These are phyloP conservation scores for Tremella mesenterica DNA, from an alignment of 768 basidiomycete species.

Conservation along the genomic window DNA sequence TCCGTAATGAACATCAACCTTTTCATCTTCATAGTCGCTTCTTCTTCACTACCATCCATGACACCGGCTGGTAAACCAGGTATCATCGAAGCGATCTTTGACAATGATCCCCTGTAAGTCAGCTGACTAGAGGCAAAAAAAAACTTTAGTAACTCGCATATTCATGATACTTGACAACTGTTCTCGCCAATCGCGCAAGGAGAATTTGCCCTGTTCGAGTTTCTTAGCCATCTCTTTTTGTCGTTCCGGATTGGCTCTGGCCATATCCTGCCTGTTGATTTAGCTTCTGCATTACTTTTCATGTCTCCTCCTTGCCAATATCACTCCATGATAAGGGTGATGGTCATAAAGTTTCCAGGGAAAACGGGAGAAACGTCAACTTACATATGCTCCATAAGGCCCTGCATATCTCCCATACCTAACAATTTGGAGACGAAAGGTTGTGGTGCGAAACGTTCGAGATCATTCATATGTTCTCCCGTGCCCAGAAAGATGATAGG, in stretches of 20 bases:
- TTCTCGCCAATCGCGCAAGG: slow-evolving; percentile 94
- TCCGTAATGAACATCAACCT: slow-evolving; percentile 98
- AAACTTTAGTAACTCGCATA: slow-evolving; percentile 64
- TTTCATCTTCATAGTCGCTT: slow-evolving; percentile 81
- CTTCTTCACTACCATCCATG: slow-evolving; percentile 70
- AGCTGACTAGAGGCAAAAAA: no score
- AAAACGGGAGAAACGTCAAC: slow-evolving; percentile 1
- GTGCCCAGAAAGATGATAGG: slow-evolving; percentile 98
- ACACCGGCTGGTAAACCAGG: slow-evolving; percentile 89
- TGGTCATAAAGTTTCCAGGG: background rate
- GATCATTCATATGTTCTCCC: slow-evolving; percentile 94
- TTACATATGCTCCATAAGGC: slow-evolving; percentile 90
- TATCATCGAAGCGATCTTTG: slow-evolving; percentile 98
- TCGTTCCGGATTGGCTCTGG: slow-evolving; percentile 87
- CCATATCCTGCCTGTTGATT: slow-evolving; percentile 63
- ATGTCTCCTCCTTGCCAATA: no score
- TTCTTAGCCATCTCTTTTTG: slow-evolving; percentile 97
- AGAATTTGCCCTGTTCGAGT: slow-evolving; percentile 83
- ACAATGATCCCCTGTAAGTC: slow-evolving; percentile 78
- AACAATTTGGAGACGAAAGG: slow-evolving; percentile 95
- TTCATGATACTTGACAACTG: slow-evolving; percentile 97
- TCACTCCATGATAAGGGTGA: background rate
- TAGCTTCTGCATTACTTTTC: slow-evolving; percentile 7
- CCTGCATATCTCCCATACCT: slow-evolving; percentile 92
- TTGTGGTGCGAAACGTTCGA: slow-evolving; percentile 89